Evolutionary conservation across 257 asterid genomes (phyloP).

Genomic region (Haberlea rhodopensis): DNA sequence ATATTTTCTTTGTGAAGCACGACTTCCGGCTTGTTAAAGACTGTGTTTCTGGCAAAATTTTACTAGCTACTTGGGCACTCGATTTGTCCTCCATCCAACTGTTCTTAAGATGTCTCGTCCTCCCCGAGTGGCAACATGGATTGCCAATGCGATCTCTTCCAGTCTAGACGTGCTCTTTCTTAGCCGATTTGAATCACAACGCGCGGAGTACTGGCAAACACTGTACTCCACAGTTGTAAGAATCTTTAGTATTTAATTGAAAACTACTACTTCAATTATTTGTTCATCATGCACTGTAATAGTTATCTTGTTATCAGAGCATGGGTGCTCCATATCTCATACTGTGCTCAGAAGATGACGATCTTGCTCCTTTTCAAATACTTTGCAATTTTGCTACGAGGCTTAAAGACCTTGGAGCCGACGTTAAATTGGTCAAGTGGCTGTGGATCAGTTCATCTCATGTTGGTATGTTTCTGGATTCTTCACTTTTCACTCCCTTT

Average conservation of each 20-base stretch:
- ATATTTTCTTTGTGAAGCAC: constrained; percentile 44
- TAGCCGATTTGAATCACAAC: constrained; percentile 67
- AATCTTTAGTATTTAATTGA: constrained; percentile 4
- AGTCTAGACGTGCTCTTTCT: constrained; percentile 79
- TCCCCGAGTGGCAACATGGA: constrained; percentile 68
- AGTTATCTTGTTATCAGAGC: constrained; percentile 44
- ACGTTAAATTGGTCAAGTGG: constrained; percentile 71
- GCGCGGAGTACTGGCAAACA: constrained; percentile 97
- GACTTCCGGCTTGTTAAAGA: constrained; percentile 69
- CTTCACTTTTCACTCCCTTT: not conserved
- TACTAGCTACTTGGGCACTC: constrained; percentile 69
- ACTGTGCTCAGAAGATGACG: constrained; percentile 91
- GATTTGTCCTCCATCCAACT: constrained; percentile 74
- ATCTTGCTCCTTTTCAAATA: constrained; percentile 73
- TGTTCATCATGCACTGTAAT: constrained; percentile 15
- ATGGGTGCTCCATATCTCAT: constrained; percentile 87
- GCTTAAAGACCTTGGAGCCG: constrained; percentile 70
- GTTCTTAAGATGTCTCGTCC: constrained; percentile 65
- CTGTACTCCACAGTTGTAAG: constrained; percentile 83
- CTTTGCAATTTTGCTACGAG: constrained; percentile 71
- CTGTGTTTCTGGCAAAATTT: constrained; percentile 78
- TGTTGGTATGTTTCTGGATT: constrained; percentile 57
- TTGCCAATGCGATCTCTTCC: constrained; percentile 66
- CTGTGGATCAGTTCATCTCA: constrained; percentile 86
- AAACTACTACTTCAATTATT: not conserved